Percentiles rank a stretch among this genome's conserved stretches.
phyloP scores from a whole-genome alignment of 2,329 filamentous ascomycete species.

The Alternaria longipes region DNA sequence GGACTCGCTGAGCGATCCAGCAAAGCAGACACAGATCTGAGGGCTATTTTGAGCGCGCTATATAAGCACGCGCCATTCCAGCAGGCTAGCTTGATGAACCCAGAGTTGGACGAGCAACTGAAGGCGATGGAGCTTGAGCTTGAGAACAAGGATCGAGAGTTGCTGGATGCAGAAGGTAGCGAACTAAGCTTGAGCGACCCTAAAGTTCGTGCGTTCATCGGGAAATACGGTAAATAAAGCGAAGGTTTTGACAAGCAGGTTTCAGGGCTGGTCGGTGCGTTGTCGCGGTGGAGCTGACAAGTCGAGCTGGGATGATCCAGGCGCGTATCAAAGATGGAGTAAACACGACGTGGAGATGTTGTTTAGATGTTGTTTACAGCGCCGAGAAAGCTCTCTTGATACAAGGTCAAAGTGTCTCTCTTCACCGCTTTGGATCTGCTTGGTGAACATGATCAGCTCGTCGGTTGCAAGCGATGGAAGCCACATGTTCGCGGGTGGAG shows the following conservation, averaged over 20 bases:
- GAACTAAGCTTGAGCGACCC: slow-evolving; percentile 43
- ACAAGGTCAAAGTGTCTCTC: not conserved
- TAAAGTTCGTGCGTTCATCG: slow-evolving; percentile 44
- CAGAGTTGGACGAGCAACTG: slow-evolving; percentile 42
- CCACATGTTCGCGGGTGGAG: slow-evolving; percentile 18
- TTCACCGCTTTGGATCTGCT: not conserved
- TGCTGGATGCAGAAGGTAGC: slow-evolving; percentile 49
- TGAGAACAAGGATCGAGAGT: slow-evolving; percentile 49
- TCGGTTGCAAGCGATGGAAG: not conserved
- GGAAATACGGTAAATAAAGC: slow-evolving; percentile 39
- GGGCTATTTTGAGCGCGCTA: slow-evolving; percentile 49
- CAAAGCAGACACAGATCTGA: slow-evolving; percentile 49
- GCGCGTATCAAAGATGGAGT: slow-evolving; percentile 5
- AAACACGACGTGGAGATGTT: slow-evolving; percentile 6
- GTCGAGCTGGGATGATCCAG: slow-evolving; percentile 8
- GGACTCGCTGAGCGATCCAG: slow-evolving; percentile 48
- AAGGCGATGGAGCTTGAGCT: slow-evolving; percentile 50
- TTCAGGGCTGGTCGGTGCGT: slow-evolving; percentile 6
- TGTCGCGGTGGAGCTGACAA: slow-evolving; percentile 13
- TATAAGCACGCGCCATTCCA: slow-evolving; percentile 50
- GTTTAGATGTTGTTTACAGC: slow-evolving; percentile 6
- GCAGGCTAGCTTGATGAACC: slow-evolving; percentile 35
- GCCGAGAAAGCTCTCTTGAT: not conserved
- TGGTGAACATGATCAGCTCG: slow-evolving; percentile 9
- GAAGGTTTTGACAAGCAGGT: not conserved